These are phyloP conservation scores for Rhizopogon vesiculosus DNA, from an alignment of 768 basidiomycete genomes.

Conservation along the genomic window DNA sequence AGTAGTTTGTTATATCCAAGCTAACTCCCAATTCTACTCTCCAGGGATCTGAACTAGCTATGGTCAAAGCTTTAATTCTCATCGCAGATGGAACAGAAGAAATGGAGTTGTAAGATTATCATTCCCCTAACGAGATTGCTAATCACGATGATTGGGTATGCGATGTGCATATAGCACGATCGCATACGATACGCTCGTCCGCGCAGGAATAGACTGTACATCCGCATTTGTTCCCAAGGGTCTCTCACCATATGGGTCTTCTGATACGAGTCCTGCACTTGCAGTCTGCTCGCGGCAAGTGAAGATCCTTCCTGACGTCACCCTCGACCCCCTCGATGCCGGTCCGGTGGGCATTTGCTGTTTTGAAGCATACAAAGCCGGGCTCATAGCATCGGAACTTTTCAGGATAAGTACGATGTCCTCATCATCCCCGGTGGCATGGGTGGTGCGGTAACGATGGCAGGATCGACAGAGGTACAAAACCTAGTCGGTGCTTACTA, in stretches of 20 bases:
- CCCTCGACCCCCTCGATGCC: slow-evolving; percentile 39
- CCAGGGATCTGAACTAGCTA: background rate
- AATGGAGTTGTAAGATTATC: slow-evolving; percentile 73
- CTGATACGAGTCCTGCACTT: slow-evolving; percentile 35
- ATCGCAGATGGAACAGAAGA: slow-evolving; percentile 84
- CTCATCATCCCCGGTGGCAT: slow-evolving; percentile 77
- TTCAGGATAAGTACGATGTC: slow-evolving; percentile 60
- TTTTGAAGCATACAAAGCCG: background rate
- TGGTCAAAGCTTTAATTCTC: slow-evolving; percentile 52
- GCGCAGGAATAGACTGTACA: slow-evolving; percentile 60
- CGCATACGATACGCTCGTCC: slow-evolving; percentile 76
- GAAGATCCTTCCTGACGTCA: slow-evolving; percentile 63
- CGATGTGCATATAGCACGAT: slow-evolving; percentile 50
- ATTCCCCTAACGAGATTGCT: background rate
- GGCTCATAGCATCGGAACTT: background rate
- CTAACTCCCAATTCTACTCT: background rate
- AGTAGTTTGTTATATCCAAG: background rate
- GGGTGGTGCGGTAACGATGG: slow-evolving; percentile 72
- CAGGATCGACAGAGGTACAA: slow-evolving; percentile 55
- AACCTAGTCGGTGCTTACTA: slow-evolving; percentile 53
- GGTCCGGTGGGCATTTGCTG: slow-evolving; percentile 38
- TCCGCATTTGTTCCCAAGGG: slow-evolving; percentile 59
- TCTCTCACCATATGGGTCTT: slow-evolving; percentile 18
- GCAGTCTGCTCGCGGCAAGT: slow-evolving; percentile 71
- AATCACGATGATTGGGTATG: background rate